Evolutionary conservation across 495 filamentous ascomycete species (phyloP).

Genomic region (Cenococcum geophilum): DNA sequence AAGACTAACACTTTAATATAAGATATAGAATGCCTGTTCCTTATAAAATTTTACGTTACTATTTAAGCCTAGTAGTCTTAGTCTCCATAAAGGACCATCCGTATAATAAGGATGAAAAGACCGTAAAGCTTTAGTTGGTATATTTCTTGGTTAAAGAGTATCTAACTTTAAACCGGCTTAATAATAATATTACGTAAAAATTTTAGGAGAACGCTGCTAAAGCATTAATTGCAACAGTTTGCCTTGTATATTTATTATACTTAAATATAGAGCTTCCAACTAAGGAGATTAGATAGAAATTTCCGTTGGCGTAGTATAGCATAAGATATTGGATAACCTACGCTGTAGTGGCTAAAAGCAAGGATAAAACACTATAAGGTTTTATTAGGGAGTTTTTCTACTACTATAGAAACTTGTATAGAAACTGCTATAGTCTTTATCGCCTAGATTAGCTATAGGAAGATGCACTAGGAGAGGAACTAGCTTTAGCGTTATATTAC

Average conservation of each 20-base stretch:
- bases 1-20: constrained; percentile 20
- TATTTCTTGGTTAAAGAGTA: constrained; percentile 44
- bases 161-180: constrained; percentile 15
- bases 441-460: constrained; percentile 17
- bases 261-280: constrained; percentile 21
- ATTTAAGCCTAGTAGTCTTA: constrained; percentile 28
- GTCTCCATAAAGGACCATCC: background rate
- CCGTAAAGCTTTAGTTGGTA: constrained; percentile 23
- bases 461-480: background rate
- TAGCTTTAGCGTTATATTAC: no score
- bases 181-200: background rate
- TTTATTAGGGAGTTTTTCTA: constrained; percentile 14
- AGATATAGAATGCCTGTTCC: constrained; percentile 27
- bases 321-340: constrained; percentile 34
- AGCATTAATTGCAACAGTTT: constrained; percentile 32
- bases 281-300: constrained; percentile 19
- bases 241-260: no score
- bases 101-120: background rate
- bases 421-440: no score
- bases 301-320: no score
- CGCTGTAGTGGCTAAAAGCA: constrained; percentile 12
- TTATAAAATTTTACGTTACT: constrained; percentile 30
- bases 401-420: constrained; percentile 19
- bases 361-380: constrained; percentile 9
- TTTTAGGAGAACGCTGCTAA: constrained; percentile 28